phyloP scores from a whole-genome alignment of 306 rosid species.

The Senna tora region DNA sequence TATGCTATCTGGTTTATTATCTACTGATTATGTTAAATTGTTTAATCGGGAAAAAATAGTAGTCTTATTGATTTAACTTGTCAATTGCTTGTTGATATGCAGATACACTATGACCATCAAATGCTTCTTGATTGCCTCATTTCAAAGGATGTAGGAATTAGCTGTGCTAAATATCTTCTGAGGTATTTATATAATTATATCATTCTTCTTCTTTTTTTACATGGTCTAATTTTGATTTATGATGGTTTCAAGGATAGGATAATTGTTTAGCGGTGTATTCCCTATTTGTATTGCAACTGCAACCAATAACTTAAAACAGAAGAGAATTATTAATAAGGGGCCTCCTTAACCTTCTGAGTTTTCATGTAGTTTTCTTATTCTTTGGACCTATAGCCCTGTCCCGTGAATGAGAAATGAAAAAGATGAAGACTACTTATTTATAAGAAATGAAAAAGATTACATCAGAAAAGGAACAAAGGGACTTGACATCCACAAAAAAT shows the following conservation, averaged over 20 bases:
- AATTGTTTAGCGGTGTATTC: background rate
- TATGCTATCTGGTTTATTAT: constrained; percentile 17
- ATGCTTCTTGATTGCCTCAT: constrained; percentile 94
- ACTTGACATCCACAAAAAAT: no score
- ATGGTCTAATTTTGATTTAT: constrained; percentile 8
- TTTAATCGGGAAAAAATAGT: background rate
- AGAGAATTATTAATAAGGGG: background rate
- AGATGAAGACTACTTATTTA: no score
- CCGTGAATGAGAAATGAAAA: no score
- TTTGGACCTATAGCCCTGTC: background rate
- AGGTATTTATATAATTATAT: no score
- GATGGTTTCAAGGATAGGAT: constrained; percentile 27
- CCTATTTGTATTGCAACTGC: constrained; percentile 22
- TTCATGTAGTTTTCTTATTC: background rate
- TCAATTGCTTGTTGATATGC: constrained; percentile 43
- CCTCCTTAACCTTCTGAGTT: background rate
- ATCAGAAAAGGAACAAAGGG: no score
- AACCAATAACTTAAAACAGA: background rate
- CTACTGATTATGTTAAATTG: background rate
- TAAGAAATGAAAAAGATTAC: no score
- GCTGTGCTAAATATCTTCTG: constrained; percentile 82
- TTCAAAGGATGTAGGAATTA: constrained; percentile 82
- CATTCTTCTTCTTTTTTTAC: no score
- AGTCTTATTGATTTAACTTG: constrained; percentile 21
- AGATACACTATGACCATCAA: constrained; percentile 93